phyloP scores from a whole-genome alignment of 2,329 filamentous ascomycete genomes.

The Myriosclerotinia curreyana region DNA sequence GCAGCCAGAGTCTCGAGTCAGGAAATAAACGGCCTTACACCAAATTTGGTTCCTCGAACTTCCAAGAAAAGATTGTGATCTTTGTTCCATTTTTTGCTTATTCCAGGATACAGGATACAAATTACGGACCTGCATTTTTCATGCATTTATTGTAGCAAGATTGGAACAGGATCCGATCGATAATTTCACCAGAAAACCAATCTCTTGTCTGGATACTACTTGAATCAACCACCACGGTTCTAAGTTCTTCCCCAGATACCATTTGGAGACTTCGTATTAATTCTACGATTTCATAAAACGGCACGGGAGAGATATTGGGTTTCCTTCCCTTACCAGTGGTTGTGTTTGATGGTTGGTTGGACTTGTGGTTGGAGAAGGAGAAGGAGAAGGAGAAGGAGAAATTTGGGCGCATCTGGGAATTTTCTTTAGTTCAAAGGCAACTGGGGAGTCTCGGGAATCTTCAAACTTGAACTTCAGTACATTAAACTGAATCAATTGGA shows the following conservation, averaged over 20 bases:
- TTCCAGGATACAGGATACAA: background rate
- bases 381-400: no score
- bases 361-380: slow-evolving; percentile 2
- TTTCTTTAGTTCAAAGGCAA: background rate
- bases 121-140: background rate
- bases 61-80: background rate
- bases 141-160: background rate
- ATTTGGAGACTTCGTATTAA: no score
- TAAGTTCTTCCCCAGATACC: background rate
- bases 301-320: background rate
- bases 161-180: background rate
- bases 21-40: slow-evolving; percentile 5
- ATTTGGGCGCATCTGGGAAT: background rate
- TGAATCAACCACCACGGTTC: background rate
- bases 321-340: background rate
- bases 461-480: background rate
- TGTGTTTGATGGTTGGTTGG: background rate
- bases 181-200: background rate
- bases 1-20: slow-evolving; percentile 3
- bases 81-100: slow-evolving; percentile 12
- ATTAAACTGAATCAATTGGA: slow-evolving; percentile 2
- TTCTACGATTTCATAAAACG: background rate
- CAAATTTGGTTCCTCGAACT: background rate
- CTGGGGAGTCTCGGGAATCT: background rate
- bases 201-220: slow-evolving; percentile 11